Evolutionary conservation across 2,329 filamentous ascomycete genomes (phyloP).

Genomic region (Malbranchea zuffiana): DNA sequence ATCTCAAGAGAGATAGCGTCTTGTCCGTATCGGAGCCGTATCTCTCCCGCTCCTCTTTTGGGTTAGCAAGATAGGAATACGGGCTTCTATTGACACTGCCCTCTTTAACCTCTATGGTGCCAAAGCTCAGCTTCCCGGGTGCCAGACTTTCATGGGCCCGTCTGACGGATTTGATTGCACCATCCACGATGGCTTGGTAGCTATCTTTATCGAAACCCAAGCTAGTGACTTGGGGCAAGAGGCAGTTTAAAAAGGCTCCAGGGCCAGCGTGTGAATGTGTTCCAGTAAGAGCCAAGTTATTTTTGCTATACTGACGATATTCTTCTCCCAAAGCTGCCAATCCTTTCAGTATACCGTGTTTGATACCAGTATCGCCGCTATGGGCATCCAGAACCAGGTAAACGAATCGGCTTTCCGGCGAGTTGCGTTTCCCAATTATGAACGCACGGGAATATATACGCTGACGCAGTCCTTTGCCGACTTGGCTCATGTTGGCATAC

Average conservation of each 20-base stretch:
- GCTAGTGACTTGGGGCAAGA: slow-evolving; percentile 82
- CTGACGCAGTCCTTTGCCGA: slow-evolving; percentile 75
- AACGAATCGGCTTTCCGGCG: slow-evolving; percentile 61
- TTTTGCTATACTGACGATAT: slow-evolving; percentile 62
- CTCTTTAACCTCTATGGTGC: slow-evolving; percentile 56
- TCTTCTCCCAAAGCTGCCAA: slow-evolving; percentile 57
- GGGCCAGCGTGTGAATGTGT: slow-evolving; percentile 90
- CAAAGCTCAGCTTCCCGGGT: slow-evolving; percentile 60
- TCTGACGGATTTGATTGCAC: slow-evolving; percentile 68
- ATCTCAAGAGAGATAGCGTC: slow-evolving; percentile 66
- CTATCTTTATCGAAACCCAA: slow-evolving; percentile 78
- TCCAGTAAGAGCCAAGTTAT: slow-evolving; percentile 80
- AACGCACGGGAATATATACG: slow-evolving; percentile 82
- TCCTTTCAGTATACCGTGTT: slow-evolving; percentile 73
- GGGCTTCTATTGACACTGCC: slow-evolving; percentile 84
- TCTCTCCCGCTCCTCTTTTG: slow-evolving; percentile 57
- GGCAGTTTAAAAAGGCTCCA: slow-evolving; percentile 87
- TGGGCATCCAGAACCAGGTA: slow-evolving; percentile 82
- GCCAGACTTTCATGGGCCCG: slow-evolving; percentile 63
- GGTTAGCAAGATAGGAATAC: slow-evolving; percentile 80
- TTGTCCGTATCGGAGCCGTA: slow-evolving; percentile 63
- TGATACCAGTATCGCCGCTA: slow-evolving; percentile 77
- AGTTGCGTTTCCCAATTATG: slow-evolving; percentile 60
- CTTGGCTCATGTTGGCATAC: slow-evolving; percentile 75
- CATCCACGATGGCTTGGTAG: slow-evolving; percentile 80